Conservation (phyloP, 768 basidiomycete species). For the Boletus pseudo-olivaceus region DNA sequence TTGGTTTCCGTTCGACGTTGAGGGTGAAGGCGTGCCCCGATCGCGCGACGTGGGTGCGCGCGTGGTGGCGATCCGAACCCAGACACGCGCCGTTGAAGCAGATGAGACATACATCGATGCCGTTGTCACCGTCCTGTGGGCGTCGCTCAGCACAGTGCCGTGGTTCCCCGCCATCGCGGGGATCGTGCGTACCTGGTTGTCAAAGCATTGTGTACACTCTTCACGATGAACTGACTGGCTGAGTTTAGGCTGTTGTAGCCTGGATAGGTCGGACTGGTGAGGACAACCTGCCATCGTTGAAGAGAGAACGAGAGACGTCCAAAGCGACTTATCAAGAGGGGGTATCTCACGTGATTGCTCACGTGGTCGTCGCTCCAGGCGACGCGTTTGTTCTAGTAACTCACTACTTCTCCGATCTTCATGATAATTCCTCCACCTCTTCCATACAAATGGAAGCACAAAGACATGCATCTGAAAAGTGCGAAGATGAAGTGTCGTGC, state of each 20-base stretch:
- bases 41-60: slow-evolving; percentile 66
- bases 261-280: slow-evolving; percentile 50
- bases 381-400: background rate
- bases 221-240: slow-evolving; percentile 81
- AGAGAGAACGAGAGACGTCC: background rate
- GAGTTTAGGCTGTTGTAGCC: slow-evolving; percentile 53
- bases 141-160: background rate
- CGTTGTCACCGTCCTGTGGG: slow-evolving; percentile 62
- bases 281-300: slow-evolving; percentile 38
- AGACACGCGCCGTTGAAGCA: slow-evolving; percentile 97
- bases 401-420: no score
- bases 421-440: no score
- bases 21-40: slow-evolving; percentile 73
- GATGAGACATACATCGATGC: slow-evolving; percentile 83
- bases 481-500: no score
- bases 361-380: background rate
- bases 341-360: slow-evolving; percentile 1
- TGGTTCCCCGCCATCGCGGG: background rate
- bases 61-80: slow-evolving; percentile 60
- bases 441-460: no score
- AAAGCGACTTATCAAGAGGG: background rate
- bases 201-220: slow-evolving; percentile 98
- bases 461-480: no score
- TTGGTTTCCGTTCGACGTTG: slow-evolving; percentile 73
- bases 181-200: slow-evolving; percentile 64